Percentiles rank a stretch among this genome's conserved stretches.
Conservation (phyloP, 495 filamentous ascomycete species). For the Xylaria sp. region DNA sequence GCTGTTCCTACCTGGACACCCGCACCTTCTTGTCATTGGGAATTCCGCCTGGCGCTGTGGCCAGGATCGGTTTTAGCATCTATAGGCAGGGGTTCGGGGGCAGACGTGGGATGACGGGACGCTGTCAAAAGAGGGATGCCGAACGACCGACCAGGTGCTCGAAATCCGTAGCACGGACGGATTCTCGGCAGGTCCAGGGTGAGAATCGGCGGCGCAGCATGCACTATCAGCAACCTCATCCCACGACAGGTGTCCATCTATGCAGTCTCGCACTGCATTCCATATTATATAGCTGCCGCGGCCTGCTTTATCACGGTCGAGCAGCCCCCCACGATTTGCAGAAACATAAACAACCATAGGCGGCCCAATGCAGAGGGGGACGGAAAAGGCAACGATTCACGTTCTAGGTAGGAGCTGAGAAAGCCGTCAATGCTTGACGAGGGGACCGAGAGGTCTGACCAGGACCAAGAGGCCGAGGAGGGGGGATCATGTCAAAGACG, state of each 20-base stretch:
- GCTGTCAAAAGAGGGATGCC: slow-evolving; percentile 28
- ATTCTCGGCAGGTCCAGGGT: slow-evolving; percentile 17
- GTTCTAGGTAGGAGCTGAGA: slow-evolving; percentile 12
- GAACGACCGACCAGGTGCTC: slow-evolving; percentile 4
- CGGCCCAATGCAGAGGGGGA: slow-evolving; percentile 20
- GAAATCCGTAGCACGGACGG: slow-evolving; percentile 6
- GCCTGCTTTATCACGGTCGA: slow-evolving; percentile 17
- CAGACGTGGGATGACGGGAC: slow-evolving; percentile 14
- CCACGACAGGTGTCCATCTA: slow-evolving; percentile 12
- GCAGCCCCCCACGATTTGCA: slow-evolving; percentile 17
- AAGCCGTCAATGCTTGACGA: not conserved
- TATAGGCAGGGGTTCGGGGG: slow-evolving; percentile 9
- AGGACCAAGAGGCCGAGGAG: too few species aligned
- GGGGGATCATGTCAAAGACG: slow-evolving; percentile 1
- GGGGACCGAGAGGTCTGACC: too few species aligned
- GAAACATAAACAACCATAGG: slow-evolving; percentile 11
- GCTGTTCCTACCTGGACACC: not conserved
- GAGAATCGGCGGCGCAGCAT: not conserved
- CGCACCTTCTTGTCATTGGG: not conserved
- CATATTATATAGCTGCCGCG: slow-evolving; percentile 4
- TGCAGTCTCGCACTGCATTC: not conserved
- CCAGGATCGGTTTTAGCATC: slow-evolving; percentile 1
- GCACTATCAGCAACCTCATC: slow-evolving; percentile 20
- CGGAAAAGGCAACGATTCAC: slow-evolving; percentile 25
- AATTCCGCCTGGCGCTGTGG: not conserved